Evolutionary conservation across 176 grass and related monocot species (phyloP).

Genomic region (Puya raimondii): DNA sequence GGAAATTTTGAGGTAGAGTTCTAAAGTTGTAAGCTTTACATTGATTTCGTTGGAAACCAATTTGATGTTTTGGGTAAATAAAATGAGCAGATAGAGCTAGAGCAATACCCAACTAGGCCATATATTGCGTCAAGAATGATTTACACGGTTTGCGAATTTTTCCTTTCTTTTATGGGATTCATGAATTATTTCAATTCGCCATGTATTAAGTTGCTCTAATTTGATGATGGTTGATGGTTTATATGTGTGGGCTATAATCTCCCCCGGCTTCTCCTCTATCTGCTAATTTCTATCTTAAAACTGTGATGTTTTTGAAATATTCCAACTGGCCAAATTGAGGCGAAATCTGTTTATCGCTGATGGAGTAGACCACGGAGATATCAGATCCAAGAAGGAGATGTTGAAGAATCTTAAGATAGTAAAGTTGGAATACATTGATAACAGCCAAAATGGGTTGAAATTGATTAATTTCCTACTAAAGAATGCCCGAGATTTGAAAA

Average conservation of each 20-base stretch:
- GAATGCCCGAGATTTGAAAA: too few relatives aligned
- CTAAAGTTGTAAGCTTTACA: background rate
- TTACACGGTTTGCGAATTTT: conserved; percentile 45
- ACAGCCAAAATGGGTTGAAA: too few relatives aligned
- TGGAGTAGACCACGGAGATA: too few relatives aligned
- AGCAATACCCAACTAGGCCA: conserved; percentile 82
- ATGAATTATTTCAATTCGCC: background rate
- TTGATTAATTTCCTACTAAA: too few relatives aligned
- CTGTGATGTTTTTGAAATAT: too few relatives aligned
- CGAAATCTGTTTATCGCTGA: too few relatives aligned
- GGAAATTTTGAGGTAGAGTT: background rate
- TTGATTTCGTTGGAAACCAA: background rate
- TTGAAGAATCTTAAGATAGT: too few relatives aligned
- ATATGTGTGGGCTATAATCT: background rate
- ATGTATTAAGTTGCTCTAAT: background rate
- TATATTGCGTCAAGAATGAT: conserved; percentile 93
- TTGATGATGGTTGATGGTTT: background rate
- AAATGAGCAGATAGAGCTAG: conserved; percentile 62
- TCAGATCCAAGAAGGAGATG: too few relatives aligned
- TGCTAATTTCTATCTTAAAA: too few relatives aligned
- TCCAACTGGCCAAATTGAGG: too few relatives aligned
- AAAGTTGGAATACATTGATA: too few relatives aligned
- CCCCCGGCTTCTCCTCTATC: too few relatives aligned
- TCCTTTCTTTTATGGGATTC: background rate
- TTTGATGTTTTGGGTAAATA: conserved; percentile 2